A percentile compares a stretch with the other conserved stretches of the same genome.
These are phyloP conservation scores for Rhododendron ferrugineum DNA, from an alignment of 148 eudicot species.

Conservation along the genomic window DNA sequence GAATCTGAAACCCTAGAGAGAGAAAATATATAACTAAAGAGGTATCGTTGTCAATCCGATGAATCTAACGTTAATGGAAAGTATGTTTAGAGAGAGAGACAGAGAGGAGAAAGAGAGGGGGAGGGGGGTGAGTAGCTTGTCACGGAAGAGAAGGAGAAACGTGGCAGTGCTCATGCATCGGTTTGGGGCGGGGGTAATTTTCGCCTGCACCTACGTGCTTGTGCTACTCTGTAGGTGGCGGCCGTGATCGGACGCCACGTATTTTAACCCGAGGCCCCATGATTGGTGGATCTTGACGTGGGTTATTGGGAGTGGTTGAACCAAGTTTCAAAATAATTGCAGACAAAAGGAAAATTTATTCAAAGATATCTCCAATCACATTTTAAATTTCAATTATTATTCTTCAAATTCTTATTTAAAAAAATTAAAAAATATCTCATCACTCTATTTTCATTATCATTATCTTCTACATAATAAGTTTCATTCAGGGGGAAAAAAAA, in stretches of 20 bases:
- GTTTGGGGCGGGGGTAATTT: neutral
- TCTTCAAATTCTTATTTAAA: neutral
- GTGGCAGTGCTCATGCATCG: slow-evolving; percentile 24
- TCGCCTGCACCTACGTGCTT: neutral
- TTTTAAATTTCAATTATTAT: neutral
- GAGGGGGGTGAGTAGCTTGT: neutral
- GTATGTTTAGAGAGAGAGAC: slow-evolving; percentile 10
- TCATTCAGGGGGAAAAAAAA: too few relatives aligned
- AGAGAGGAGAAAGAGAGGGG: slow-evolving; percentile 4
- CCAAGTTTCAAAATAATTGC: neutral
- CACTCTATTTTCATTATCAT: neutral
- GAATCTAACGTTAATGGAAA: neutral
- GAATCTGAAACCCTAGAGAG: slow-evolving; percentile 37
- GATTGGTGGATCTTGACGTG: neutral
- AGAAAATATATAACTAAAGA: slow-evolving; percentile 9
- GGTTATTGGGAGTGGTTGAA: neutral
- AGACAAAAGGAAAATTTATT: neutral
- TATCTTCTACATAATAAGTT: too few relatives aligned
- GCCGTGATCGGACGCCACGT: neutral
- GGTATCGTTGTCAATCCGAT: neutral
- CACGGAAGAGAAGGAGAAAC: slow-evolving; percentile 6
- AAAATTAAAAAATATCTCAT: too few relatives aligned
- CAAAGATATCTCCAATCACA: neutral
- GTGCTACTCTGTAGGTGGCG: too few relatives aligned
- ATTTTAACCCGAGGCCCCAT: neutral